phyloP scores from a whole-genome alignment of 495 filamentous ascomycete species.

The Astrothelium subdiscretum region DNA sequence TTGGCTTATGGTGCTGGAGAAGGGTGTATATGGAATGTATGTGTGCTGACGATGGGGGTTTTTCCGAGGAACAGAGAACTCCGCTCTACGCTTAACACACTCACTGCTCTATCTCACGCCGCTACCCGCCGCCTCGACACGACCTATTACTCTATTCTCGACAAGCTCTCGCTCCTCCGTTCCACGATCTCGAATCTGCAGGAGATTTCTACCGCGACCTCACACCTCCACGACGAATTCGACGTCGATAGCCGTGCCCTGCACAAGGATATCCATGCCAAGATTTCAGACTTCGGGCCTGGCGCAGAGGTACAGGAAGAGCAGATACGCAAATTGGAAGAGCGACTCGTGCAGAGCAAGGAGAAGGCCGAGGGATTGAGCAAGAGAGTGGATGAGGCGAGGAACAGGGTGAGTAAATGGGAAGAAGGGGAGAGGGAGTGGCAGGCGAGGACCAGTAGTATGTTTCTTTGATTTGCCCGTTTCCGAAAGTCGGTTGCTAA shows the following conservation, averaged over 20 bases:
- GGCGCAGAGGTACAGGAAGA: slow-evolving; percentile 61
- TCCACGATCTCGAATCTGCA: slow-evolving; percentile 56
- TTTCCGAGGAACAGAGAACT: slow-evolving; percentile 24
- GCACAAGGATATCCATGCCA: slow-evolving; percentile 48
- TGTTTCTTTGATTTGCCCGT: neutral
- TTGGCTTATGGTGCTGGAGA: neutral
- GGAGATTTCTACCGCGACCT: slow-evolving; percentile 52
- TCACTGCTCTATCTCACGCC: slow-evolving; percentile 32
- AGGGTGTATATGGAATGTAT: neutral
- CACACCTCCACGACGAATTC: slow-evolving; percentile 51
- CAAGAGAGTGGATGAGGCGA: slow-evolving; percentile 52
- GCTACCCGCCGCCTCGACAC: slow-evolving; percentile 69
- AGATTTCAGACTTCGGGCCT: slow-evolving; percentile 51
- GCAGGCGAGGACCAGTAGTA: slow-evolving; percentile 49
- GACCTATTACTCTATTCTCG: slow-evolving; percentile 73
- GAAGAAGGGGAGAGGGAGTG: slow-evolving; percentile 60
- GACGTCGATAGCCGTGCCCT: slow-evolving; percentile 47
- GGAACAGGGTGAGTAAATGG: slow-evolving; percentile 55
- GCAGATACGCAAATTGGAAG: slow-evolving; percentile 52
- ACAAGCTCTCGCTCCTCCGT: slow-evolving; percentile 60
- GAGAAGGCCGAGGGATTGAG: slow-evolving; percentile 53
- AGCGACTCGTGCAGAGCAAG: slow-evolving; percentile 51
- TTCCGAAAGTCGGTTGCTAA: no score
- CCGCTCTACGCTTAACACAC: slow-evolving; percentile 22
- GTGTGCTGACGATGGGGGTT: neutral